phyloP scores from a whole-genome alignment of 768 basidiomycete species.

The Lentinula boryana region DNA sequence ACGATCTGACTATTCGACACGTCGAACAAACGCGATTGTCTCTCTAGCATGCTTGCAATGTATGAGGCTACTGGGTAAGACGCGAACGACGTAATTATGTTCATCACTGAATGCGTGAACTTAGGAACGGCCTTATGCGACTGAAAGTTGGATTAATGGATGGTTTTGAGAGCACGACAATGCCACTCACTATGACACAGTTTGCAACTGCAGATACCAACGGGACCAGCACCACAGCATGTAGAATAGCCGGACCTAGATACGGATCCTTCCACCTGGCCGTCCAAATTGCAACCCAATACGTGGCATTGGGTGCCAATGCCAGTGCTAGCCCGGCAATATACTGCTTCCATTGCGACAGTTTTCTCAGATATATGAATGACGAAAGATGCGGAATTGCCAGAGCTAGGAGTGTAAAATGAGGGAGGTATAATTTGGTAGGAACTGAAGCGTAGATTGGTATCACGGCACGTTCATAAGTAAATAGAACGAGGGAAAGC shows the following conservation, averaged over 20 bases:
- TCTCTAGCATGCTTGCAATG: constrained; percentile 15
- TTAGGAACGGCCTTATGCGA: constrained; percentile 31
- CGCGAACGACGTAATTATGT: neutral
- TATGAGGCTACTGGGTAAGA: neutral
- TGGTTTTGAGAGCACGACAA: neutral
- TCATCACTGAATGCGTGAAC: neutral
- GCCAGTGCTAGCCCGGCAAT: constrained; percentile 35
- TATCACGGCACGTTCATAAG: constrained; percentile 57
- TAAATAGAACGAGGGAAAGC: constrained; percentile 53
- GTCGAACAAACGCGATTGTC: constrained; percentile 16
- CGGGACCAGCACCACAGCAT: constrained; percentile 51
- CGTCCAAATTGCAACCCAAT: constrained; percentile 59
- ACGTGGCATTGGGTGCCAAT: constrained; percentile 54
- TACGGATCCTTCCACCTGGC: constrained; percentile 46
- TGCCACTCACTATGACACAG: neutral
- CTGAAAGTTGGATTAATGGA: constrained; percentile 13
- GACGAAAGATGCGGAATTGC: constrained; percentile 18
- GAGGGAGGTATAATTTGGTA: constrained; percentile 42
- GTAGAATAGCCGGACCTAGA: constrained; percentile 54
- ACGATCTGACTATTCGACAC: constrained; percentile 37
- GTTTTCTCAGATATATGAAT: constrained; percentile 5
- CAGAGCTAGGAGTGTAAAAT: constrained; percentile 34
- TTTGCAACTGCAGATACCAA: constrained; percentile 38
- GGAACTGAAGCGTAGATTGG: constrained; percentile 66
- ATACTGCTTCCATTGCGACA: constrained; percentile 19